Evolutionary conservation across 2,329 filamentous ascomycete genomes (phyloP).

Genomic region (Apiospora rasikravindrae): DNA sequence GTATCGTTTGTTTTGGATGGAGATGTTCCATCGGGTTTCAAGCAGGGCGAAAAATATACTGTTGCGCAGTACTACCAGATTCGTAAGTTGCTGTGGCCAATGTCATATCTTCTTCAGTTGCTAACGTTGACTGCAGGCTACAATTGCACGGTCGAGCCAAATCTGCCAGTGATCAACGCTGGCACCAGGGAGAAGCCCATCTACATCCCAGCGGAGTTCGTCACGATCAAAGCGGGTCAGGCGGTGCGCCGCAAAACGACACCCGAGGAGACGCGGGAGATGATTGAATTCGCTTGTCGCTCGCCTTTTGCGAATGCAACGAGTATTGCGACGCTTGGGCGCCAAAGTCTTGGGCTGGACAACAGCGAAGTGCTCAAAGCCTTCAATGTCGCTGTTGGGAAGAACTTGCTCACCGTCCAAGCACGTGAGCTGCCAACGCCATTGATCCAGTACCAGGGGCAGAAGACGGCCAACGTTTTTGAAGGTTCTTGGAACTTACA

Average conservation of each 20-base stretch:
- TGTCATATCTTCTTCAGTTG: background rate
- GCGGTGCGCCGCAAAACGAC: constrained; percentile 63
- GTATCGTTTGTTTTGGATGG: constrained; percentile 40
- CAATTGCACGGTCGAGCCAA: constrained; percentile 35
- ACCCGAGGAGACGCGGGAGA: constrained; percentile 64
- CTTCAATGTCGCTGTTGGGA: constrained; percentile 57
- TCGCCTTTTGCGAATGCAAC: constrained; percentile 68
- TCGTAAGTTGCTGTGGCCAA: background rate
- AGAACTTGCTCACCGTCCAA: constrained; percentile 70
- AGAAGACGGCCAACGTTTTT: constrained; percentile 36
- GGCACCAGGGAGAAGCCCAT: constrained; percentile 61
- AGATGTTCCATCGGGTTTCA: constrained; percentile 34
- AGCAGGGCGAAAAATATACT: constrained; percentile 34
- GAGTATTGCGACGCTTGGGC: constrained; percentile 65
- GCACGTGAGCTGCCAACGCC: constrained; percentile 72
- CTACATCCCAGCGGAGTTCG: constrained; percentile 71
- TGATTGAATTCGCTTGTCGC: constrained; percentile 77
- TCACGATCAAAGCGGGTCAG: constrained; percentile 69
- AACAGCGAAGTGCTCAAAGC: constrained; percentile 50
- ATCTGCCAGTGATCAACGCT: constrained; percentile 69
- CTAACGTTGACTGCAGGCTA: constrained; percentile 31
- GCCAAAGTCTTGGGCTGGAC: constrained; percentile 63
- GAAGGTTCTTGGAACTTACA: constrained; percentile 75
- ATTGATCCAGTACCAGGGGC: constrained; percentile 59
- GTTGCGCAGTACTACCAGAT: constrained; percentile 36